A percentile compares a stretch with the other conserved stretches of the same genome.
Conservation (phyloP, 768 basidiomycete genomes). For the Russula brevipes region DNA sequence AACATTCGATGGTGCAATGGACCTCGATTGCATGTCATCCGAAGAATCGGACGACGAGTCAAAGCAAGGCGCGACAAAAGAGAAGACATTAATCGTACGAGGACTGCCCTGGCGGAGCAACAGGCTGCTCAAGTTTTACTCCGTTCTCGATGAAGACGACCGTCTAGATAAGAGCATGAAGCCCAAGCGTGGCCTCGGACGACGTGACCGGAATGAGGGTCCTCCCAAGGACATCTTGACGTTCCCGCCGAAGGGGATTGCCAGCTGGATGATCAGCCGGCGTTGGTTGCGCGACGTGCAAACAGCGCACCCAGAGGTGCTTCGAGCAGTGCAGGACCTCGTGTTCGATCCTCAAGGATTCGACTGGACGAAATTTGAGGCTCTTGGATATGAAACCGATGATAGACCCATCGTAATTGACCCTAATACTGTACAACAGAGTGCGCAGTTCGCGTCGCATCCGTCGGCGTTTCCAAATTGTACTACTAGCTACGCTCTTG, state of each 20-base stretch:
- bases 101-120: constrained; percentile 65
- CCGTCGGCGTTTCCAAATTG: constrained; percentile 1
- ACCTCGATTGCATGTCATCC: constrained; percentile 74
- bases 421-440: constrained; percentile 4
- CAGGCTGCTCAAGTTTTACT: constrained; percentile 56
- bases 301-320: constrained; percentile 44
- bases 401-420: constrained; percentile 29
- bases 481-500: constrained; percentile 31
- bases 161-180: constrained; percentile 39
- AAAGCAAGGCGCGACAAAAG: constrained; percentile 28
- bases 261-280: constrained; percentile 73
- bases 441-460: constrained; percentile 22
- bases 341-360: constrained; percentile 46
- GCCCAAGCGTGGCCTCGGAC: constrained; percentile 55
- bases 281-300: constrained; percentile 49
- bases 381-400: constrained; percentile 56
- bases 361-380: constrained; percentile 45
- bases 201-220: constrained; percentile 50
- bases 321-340: constrained; percentile 38
- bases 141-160: constrained; percentile 55
- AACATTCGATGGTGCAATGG: constrained; percentile 64
- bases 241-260: constrained; percentile 59
- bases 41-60: constrained; percentile 64
- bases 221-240: constrained; percentile 50
- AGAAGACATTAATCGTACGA: constrained; percentile 47